Percentiles rank a stretch among this genome's conserved stretches.
phyloP scores from a whole-genome alignment of 176 grass and related monocot genomes.

The Eragrostis nindensis region DNA sequence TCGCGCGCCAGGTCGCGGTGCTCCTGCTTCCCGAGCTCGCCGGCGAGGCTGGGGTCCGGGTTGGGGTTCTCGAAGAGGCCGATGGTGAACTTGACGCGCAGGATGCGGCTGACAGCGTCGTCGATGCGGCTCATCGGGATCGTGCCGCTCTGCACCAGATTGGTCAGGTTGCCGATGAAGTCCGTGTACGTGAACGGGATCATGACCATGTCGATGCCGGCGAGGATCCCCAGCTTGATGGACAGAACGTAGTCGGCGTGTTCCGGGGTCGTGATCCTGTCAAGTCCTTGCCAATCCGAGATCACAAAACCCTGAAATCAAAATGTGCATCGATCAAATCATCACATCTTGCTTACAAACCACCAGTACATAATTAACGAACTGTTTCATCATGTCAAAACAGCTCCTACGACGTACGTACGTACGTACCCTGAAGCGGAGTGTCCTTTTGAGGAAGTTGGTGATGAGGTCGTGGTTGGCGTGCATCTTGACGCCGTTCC shows the following conservation, averaged over 20 bases:
- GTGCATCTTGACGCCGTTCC: slow-evolving; percentile 84
- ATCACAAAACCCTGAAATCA: slow-evolving; percentile 66
- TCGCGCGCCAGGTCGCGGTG: slow-evolving; percentile 69
- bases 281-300: slow-evolving; percentile 76
- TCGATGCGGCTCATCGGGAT: slow-evolving; percentile 81
- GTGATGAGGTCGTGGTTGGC: slow-evolving; percentile 64
- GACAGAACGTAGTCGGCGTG: slow-evolving; percentile 66
- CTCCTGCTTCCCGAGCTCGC: slow-evolving; percentile 68
- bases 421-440: slow-evolving; percentile 61
- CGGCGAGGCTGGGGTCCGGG: slow-evolving; percentile 47
- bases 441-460: slow-evolving; percentile 71
- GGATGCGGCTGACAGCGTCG: slow-evolving; percentile 68
- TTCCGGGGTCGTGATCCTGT: slow-evolving; percentile 54
- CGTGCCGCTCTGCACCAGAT: slow-evolving; percentile 52
- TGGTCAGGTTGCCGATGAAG: slow-evolving; percentile 59
- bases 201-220: slow-evolving; percentile 87
- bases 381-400: no score
- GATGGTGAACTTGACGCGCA: slow-evolving; percentile 78
- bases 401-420: no score
- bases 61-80: slow-evolving; percentile 70
- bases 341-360: no score
- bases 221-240: slow-evolving; percentile 52
- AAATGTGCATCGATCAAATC: neutral
- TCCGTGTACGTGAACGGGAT: slow-evolving; percentile 58
- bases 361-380: no score